A percentile compares a stretch with the other conserved stretches of the same genome.
Evolutionary conservation across 179 eudicot genomes (phyloP).

Genomic region (Sideroxylon spinosum): DNA sequence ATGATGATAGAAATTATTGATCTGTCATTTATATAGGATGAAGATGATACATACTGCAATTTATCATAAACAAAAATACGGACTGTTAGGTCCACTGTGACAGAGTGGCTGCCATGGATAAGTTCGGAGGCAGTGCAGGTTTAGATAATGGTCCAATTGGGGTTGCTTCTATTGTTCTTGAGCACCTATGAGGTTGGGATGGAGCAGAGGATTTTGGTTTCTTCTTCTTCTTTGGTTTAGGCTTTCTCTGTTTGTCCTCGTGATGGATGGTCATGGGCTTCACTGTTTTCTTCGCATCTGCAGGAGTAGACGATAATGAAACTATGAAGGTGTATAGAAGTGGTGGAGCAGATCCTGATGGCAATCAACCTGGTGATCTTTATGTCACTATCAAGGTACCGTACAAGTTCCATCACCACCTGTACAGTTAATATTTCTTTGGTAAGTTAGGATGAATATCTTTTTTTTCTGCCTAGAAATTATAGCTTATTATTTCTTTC

Average conservation of each 20-base stretch:
- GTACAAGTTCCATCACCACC: neutral
- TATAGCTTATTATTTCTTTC: slow-evolving; percentile 10
- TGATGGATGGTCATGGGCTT: neutral
- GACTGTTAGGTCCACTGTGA: neutral
- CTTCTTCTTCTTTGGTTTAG: neutral
- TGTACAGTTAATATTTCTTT: slow-evolving; percentile 10
- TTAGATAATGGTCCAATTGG: neutral
- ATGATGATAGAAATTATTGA: neutral
- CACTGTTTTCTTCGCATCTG: slow-evolving; percentile 21
- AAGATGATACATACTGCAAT: neutral
- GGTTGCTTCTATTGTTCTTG: neutral
- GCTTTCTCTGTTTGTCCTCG: neutral
- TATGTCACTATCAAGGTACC: slow-evolving; percentile 69
- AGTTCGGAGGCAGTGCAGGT: neutral
- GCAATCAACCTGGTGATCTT: slow-evolving; percentile 86
- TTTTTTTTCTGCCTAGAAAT: neutral
- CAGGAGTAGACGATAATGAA: slow-evolving; percentile 74
- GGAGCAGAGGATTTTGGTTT: neutral
- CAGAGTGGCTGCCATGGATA: neutral
- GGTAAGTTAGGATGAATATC: slow-evolving; percentile 5
- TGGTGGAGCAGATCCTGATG: slow-evolving; percentile 97
- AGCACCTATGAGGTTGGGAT: neutral
- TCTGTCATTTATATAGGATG: slow-evolving; percentile 4
- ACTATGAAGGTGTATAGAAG: slow-evolving; percentile 61
- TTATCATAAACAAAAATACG: too few relatives aligned